Evolutionary conservation across 2,329 filamentous ascomycete species (phyloP), one percentile per base, ranked within the genome.

Genomic region (Talaromyces albobiverticillius): DNA sequence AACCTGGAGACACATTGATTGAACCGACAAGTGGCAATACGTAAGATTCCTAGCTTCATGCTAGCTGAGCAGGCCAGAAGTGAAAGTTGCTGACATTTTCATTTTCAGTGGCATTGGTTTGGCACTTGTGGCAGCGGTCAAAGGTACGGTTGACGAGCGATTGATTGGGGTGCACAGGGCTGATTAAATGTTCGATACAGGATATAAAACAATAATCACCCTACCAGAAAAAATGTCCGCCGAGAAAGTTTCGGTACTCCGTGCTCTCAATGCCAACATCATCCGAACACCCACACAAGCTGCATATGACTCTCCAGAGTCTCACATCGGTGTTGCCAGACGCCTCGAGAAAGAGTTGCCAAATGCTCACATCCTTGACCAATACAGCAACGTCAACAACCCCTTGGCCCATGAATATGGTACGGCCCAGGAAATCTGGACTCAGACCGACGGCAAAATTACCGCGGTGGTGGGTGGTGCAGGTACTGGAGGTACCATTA

Each of bases 181-280:
- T 40, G 18, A 40, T 11, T 9, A 22, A n/a, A 16, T 22, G 9
- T 25, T 9, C 38, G 4, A 20, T 25, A 53, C 46, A 74, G 73
- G 92, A 61, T 99, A 97, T 81, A 93, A 93, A 75, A 95, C 92
- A 38, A 97, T 99, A 75, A 99, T 99, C 72, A 99, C 94, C 10
- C 84, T 99, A 43, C 94, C 94, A 49, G 94, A 99, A 77, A 99
- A 99, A 81, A 99, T 99, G 94, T 96, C 91, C 1, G 89, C 91
- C 46, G 94, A 99, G 76, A 99, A 99, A 76, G 94, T 99, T 36
- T 88, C 93, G 2, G 94, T 99, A 25, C 82, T 99, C 58, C 89
- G 91, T 64, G 93, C 94, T 26, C 82, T 99, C 50, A 93, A 93
- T 60, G 94, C 94, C 40, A 96, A 95, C 68, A 97, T 99, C 74